phyloP scores from a whole-genome alignment of 805 yeast genomes.

The Scheffersomyces lignosus region DNA sequence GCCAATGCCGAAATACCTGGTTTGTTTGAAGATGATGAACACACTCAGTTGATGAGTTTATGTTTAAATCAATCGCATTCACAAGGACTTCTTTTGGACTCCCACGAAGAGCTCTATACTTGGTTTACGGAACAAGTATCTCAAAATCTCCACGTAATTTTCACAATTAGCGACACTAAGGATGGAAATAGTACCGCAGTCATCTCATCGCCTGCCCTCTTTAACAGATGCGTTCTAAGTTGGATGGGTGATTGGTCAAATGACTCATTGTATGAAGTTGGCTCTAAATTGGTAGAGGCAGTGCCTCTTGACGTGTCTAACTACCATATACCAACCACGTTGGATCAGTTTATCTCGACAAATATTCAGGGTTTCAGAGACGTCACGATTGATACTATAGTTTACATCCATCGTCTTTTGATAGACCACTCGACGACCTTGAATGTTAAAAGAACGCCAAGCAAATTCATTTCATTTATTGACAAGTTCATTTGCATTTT shows the following conservation, averaged over 20 bases:
- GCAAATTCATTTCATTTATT: conserved; percentile 53
- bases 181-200: conserved; percentile 41
- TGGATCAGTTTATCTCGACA: conserved; percentile 10
- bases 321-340: conserved; percentile 33
- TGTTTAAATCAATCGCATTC: conserved; percentile 58
- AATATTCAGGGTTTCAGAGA: conserved; percentile 34
- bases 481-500: conserved; percentile 45
- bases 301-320: conserved; percentile 56
- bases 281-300: conserved; percentile 36
- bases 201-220: conserved; percentile 81
- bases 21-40: conserved; percentile 75
- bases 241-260: conserved; percentile 88
- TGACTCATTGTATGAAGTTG: conserved; percentile 50
- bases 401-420: conserved; percentile 44
- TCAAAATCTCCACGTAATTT: conserved; percentile 75
- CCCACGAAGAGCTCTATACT: conserved; percentile 64
- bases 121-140: conserved; percentile 77
- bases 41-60: conserved; percentile 46
- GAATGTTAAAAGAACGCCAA: conserved; percentile 43
- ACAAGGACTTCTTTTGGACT: conserved; percentile 63
- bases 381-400: conserved; percentile 46
- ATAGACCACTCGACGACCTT: conserved; percentile 47
- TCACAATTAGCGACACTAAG: conserved; percentile 59
- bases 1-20: conserved; percentile 95
- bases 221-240: conserved; percentile 83